Conservation (phyloP, 257 asterid genomes). For the Eucommia ulmoides region DNA sequence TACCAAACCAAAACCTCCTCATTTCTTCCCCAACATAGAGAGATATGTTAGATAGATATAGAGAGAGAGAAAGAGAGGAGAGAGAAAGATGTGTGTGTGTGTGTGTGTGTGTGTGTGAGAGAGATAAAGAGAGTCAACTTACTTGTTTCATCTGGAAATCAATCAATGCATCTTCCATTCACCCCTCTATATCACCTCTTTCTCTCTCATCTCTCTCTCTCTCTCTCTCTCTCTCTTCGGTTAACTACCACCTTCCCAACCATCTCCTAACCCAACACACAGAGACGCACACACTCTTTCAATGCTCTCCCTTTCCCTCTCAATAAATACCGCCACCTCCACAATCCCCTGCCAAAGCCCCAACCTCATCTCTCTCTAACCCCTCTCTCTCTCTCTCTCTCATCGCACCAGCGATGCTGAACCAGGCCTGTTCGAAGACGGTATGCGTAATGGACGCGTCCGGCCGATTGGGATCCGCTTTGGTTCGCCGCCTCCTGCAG, state of each 20-base stretch:
- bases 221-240: neutral
- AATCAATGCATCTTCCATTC: too few species aligned
- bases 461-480: constrained; percentile 41
- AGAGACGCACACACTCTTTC: neutral
- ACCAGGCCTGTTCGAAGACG: constrained; percentile 3
- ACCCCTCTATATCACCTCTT: too few species aligned
- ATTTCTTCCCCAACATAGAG: too few species aligned
- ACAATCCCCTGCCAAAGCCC: neutral
- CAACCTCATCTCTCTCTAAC: neutral
- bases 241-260: neutral
- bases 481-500: constrained; percentile 56
- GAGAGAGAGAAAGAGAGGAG: too few species aligned
- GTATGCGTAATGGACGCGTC: constrained; percentile 79
- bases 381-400: neutral
- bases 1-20: too few species aligned
- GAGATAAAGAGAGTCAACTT: too few species aligned
- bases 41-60: too few species aligned
- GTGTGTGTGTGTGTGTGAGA: too few species aligned
- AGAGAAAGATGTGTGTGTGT: too few species aligned
- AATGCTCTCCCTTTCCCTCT: neutral
- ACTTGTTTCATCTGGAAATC: too few species aligned
- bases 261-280: too few species aligned
- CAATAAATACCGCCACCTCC: neutral
- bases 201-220: neutral
- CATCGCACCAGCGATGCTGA: neutral